Base-by-base conservation (phyloP, 148 eudicot species). In the Rheum nobile region DNA sequence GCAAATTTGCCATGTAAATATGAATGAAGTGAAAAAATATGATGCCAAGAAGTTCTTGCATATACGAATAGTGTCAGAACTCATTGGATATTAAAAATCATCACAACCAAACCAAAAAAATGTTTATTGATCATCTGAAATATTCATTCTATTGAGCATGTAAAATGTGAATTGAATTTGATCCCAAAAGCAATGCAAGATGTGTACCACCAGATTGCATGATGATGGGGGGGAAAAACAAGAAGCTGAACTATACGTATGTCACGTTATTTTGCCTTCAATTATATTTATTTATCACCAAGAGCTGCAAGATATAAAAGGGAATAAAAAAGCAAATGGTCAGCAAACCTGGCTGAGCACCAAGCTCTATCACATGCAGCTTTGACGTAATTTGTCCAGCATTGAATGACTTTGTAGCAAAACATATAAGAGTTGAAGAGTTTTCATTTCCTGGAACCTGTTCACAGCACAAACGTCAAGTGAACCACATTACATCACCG, bases 361-460 rank as follows among this genome's bases (percentile, higher is more conserved):
- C 93, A 63, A 89, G 93, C 84, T 89, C 93, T 72, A 89, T 89
- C 34, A 89, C 85, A 79, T 89, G 93, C 72, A 89, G 77, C 76
- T 89, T 89, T 21, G 93, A 89, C 57, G 85, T 84, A 75, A 81
- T 42, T 67, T 87, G 90, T 26, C 91, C 93, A 84, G 93, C 90
- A 84, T 87, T 87, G 4, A 80, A 70, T 3, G 86, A 72, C 77
- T 89, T 89, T 71, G 93, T 82, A 6, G 93, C 93, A 83, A 89
- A 89, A 52, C 87, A 85, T 38, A 89, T 87, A 54, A 89, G 89
- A 71, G 88, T 75, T 1, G 91, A 89, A 71, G 83, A 81, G 73
- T 84, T 89, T 50, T 89, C 93, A 81, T 87, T 89, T 24, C 93
- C 93, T 2, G 87, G 81, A 48, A 87, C 88, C 93, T 89, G 79